These are phyloP conservation scores for Filobasidium wieringae DNA, from an alignment of 768 basidiomycete species.

Conservation along the genomic window DNA sequence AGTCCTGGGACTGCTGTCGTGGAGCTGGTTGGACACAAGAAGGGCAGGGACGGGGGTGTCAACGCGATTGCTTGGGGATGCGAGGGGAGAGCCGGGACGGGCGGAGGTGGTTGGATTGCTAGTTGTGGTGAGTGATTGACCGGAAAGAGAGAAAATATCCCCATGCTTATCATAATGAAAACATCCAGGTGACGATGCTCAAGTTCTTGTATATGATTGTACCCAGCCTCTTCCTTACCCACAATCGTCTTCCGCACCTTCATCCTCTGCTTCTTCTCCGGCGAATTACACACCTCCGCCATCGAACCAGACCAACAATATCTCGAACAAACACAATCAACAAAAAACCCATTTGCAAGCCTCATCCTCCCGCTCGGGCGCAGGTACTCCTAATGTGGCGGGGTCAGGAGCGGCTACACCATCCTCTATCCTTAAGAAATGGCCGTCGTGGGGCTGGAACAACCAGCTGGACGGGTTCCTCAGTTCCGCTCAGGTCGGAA, in stretches of 20 bases:
- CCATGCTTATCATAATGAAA: too few relatives aligned
- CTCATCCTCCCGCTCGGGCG: too few relatives aligned
- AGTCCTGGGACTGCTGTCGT: slow-evolving; percentile 90
- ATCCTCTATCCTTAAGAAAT: slow-evolving; percentile 20
- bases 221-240: slow-evolving; percentile 23
- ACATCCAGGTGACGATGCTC: slow-evolving; percentile 82
- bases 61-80: slow-evolving; percentile 84
- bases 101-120: slow-evolving; percentile 67
- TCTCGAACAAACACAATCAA: too few relatives aligned
- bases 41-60: slow-evolving; percentile 37
- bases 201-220: slow-evolving; percentile 91
- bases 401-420: too few relatives aligned
- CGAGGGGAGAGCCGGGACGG: slow-evolving; percentile 34
- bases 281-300: slow-evolving; percentile 14
- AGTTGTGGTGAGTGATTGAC: slow-evolving; percentile 56
- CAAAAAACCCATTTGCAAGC: too few relatives aligned
- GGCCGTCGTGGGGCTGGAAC: slow-evolving; percentile 27
- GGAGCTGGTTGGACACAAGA: slow-evolving; percentile 72
- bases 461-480: not conserved
- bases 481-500: not conserved
- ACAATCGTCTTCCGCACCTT: slow-evolving; percentile 33
- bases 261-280: slow-evolving; percentile 46
- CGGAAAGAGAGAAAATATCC: not conserved
- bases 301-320: too few relatives aligned
- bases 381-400: too few relatives aligned